These are phyloP conservation scores for Gyrodon lividus DNA, from an alignment of 768 basidiomycete species.

Conservation along the genomic window DNA sequence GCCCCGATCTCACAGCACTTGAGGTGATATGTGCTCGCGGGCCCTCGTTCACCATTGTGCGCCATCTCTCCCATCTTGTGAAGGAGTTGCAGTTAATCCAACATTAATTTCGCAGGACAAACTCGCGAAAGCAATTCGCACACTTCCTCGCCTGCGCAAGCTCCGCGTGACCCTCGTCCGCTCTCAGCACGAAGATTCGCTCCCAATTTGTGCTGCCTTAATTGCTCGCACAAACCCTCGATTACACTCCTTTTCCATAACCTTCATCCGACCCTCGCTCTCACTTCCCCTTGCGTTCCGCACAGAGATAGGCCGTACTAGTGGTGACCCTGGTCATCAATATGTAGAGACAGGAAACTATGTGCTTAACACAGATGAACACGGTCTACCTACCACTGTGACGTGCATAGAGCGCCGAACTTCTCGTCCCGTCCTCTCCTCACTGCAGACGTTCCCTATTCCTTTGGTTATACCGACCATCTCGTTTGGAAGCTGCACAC, in stretches of 20 bases:
- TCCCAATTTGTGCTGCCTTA: slow-evolving; percentile 56
- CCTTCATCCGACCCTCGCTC: slow-evolving; percentile 61
- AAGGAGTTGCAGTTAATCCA: background rate
- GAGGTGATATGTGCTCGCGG: slow-evolving; percentile 66
- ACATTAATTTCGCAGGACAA: slow-evolving; percentile 20
- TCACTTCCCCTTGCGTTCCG: slow-evolving; percentile 48
- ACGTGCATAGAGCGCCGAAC: slow-evolving; percentile 48
- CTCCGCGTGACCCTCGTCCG: slow-evolving; percentile 65
- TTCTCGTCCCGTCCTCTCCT: slow-evolving; percentile 24
- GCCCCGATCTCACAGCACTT: slow-evolving; percentile 61
- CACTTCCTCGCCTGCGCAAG: slow-evolving; percentile 61
- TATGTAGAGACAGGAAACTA: slow-evolving; percentile 50
- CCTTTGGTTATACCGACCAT: slow-evolving; percentile 29
- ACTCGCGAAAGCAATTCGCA: slow-evolving; percentile 61
- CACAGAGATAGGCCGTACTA: slow-evolving; percentile 39
- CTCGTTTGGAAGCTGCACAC: slow-evolving; percentile 14
- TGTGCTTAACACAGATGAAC: slow-evolving; percentile 55
- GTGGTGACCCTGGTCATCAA: slow-evolving; percentile 22
- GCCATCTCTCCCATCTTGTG: background rate
- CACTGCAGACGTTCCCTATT: slow-evolving; percentile 18
- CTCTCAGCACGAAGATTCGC: slow-evolving; percentile 61
- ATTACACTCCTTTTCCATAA: slow-evolving; percentile 59
- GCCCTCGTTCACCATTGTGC: slow-evolving; percentile 73
- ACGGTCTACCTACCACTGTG: slow-evolving; percentile 60
- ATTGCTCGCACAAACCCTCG: slow-evolving; percentile 69